Conservation (phyloP, 352 stramenopile genomes). For the Globisporangium echinulatum region DNA sequence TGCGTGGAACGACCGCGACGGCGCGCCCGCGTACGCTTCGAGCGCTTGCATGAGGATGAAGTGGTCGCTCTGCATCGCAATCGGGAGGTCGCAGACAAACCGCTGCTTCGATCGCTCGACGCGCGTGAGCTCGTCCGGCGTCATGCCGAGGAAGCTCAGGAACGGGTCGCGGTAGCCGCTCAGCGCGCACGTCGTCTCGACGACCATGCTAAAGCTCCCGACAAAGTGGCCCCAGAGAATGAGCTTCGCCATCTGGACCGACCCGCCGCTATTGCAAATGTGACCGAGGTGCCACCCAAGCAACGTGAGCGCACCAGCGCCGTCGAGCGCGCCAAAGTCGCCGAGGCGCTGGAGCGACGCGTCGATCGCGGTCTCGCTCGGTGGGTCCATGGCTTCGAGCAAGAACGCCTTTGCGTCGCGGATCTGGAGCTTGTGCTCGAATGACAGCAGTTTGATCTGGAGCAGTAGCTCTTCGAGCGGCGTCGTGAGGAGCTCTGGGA, state of each 20-base stretch:
- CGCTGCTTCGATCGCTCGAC: slow-evolving; percentile 49
- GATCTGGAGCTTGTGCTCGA: slow-evolving; percentile 72
- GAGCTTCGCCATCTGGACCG: slow-evolving; percentile 65
- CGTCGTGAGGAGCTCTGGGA: slow-evolving; percentile 64
- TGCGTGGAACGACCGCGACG: slow-evolving; percentile 24
- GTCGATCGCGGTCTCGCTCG: slow-evolving; percentile 85
- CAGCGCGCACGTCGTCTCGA: slow-evolving; percentile 63
- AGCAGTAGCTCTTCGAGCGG: slow-evolving; percentile 70
- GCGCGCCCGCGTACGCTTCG: slow-evolving; percentile 43
- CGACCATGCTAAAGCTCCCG: slow-evolving; percentile 50
- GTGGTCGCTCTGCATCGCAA: slow-evolving; percentile 61
- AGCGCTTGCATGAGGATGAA: slow-evolving; percentile 65
- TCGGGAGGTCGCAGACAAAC: slow-evolving; percentile 35
- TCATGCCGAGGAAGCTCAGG: slow-evolving; percentile 64
- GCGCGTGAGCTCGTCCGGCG: slow-evolving; percentile 40
- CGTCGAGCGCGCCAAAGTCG: slow-evolving; percentile 66
- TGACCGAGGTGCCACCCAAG: slow-evolving; percentile 72
- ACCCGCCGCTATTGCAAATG: slow-evolving; percentile 58
- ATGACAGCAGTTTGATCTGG: slow-evolving; percentile 69
- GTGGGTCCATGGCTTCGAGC: slow-evolving; percentile 89
- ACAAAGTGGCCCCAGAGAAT: slow-evolving; percentile 67
- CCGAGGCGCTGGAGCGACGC: slow-evolving; percentile 86
- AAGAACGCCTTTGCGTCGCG: slow-evolving; percentile 83
- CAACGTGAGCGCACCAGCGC: slow-evolving; percentile 36
- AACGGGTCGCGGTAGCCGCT: slow-evolving; percentile 78